These are phyloP conservation scores for Avena insularis DNA, from an alignment of 176 grass and related monocot genomes.

Conservation along the genomic window DNA sequence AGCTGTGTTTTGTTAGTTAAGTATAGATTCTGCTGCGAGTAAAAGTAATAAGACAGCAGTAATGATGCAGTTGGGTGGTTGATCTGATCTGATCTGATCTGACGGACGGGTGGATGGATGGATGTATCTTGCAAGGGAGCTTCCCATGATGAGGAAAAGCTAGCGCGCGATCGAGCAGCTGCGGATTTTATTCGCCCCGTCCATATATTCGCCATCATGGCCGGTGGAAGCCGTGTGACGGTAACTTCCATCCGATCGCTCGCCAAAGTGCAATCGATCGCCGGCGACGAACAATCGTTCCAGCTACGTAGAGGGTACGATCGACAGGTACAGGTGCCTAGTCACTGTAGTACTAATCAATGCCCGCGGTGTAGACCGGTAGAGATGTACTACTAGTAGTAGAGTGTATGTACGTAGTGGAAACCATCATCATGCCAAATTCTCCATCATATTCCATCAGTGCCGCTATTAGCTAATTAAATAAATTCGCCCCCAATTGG, in stretches of 20 bases:
- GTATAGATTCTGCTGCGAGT: too few species aligned
- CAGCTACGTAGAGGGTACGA: background rate
- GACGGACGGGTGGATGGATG: background rate
- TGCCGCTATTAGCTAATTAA: background rate
- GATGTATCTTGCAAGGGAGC: constrained; percentile 41
- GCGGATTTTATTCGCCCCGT: constrained; percentile 20
- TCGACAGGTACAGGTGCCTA: background rate
- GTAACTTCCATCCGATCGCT: constrained; percentile 39
- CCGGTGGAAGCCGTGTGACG: constrained; percentile 8
- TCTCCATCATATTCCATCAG: constrained; percentile 16
- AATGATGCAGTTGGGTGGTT: background rate
- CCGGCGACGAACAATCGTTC: background rate
- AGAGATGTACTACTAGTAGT: background rate
- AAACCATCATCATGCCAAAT: constrained; percentile 28
- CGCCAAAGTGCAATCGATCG: constrained; percentile 32
- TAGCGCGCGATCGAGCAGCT: too few species aligned
- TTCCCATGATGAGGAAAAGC: constrained; percentile 55
- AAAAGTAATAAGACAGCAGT: background rate
- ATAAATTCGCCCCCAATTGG: background rate
- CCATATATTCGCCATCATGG: constrained; percentile 50
- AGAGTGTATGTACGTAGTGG: background rate
- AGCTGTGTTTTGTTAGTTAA: too few species aligned
- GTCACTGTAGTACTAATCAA: background rate
- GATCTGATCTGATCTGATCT: constrained; percentile 34
- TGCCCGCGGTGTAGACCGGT: background rate